A percentile compares a stretch with the other conserved stretches of the same genome.
These are phyloP conservation scores for Millerago galiae DNA, from an alignment of 805 yeast genomes.

Conservation along the genomic window DNA sequence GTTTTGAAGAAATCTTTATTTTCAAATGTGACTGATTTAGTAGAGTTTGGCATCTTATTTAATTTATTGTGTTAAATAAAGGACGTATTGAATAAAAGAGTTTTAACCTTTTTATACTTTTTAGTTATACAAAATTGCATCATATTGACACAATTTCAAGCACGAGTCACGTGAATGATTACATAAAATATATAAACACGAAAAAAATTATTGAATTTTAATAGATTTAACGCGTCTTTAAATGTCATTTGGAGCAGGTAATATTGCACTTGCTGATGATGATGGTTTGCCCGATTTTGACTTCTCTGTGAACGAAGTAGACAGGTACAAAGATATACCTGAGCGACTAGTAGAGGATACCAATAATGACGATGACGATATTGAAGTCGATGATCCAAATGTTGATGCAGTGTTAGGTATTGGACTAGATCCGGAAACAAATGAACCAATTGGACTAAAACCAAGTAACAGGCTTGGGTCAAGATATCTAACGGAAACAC, in stretches of 20 bases:
- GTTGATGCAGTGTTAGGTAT: slow-evolving; percentile 11
- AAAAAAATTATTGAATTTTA: background rate
- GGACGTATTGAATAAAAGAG: too few species aligned
- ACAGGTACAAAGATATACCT: background rate
- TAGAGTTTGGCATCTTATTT: background rate
- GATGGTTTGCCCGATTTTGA: slow-evolving; percentile 1
- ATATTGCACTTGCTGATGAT: background rate
- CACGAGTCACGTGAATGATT: background rate
- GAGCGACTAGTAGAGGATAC: background rate
- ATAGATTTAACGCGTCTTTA: background rate
- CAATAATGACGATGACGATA: background rate
- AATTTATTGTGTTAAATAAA: too few species aligned
- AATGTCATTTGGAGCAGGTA: background rate
- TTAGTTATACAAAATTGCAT: background rate
- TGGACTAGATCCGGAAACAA: background rate
- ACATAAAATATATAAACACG: background rate
- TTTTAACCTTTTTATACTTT: background rate
- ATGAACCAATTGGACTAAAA: background rate
- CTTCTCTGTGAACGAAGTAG: background rate
- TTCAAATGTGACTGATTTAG: background rate
- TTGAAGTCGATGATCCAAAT: background rate
- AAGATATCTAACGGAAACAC: slow-evolving; percentile 42
- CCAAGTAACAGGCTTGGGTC: background rate
- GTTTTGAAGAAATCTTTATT: background rate
- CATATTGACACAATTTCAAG: slow-evolving; percentile 2